These are phyloP conservation scores for Cercophora scortea DNA, from an alignment of 495 filamentous ascomycete species.

Conservation along the genomic window DNA sequence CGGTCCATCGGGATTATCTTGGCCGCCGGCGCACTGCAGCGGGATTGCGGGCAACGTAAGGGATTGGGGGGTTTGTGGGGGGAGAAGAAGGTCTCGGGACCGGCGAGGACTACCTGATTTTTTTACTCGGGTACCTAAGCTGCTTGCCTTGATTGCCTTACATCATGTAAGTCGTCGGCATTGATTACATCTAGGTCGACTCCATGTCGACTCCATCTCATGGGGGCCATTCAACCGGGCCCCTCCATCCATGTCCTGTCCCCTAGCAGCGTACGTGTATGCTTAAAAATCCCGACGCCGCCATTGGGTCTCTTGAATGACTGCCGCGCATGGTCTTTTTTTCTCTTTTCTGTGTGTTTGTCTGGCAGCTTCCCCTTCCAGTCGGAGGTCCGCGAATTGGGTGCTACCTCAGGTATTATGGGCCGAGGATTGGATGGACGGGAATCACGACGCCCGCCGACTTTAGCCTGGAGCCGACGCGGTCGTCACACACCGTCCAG, in stretches of 20 bases:
- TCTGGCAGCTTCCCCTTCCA: not conserved
- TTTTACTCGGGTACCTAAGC: not conserved
- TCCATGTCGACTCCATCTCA: too few species aligned
- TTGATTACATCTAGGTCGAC: too few species aligned
- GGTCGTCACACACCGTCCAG: too few species aligned
- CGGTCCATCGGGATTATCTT: not conserved
- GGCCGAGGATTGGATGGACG: not conserved
- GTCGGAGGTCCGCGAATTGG: not conserved
- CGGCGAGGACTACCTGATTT: not conserved
- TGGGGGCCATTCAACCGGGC: too few species aligned
- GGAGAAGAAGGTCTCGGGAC: not conserved
- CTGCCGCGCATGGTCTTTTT: not conserved
- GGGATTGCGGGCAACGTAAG: not conserved
- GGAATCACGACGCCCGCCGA: not conserved
- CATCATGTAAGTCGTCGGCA: too few species aligned
- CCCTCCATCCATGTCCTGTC: too few species aligned
- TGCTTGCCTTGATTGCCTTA: too few species aligned
- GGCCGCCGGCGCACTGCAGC: not conserved
- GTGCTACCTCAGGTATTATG: too few species aligned
- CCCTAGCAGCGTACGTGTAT: not conserved
- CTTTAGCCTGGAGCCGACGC: slow-evolving; percentile 8
- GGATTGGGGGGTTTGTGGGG: not conserved
- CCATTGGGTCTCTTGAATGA: not conserved
- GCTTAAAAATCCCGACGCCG: not conserved
- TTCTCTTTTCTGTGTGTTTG: not conserved